A percentile compares a stretch with the other conserved stretches of the same genome.
phyloP scores from a whole-genome alignment of 2,329 filamentous ascomycete genomes.

The Alternaria infectoria region DNA sequence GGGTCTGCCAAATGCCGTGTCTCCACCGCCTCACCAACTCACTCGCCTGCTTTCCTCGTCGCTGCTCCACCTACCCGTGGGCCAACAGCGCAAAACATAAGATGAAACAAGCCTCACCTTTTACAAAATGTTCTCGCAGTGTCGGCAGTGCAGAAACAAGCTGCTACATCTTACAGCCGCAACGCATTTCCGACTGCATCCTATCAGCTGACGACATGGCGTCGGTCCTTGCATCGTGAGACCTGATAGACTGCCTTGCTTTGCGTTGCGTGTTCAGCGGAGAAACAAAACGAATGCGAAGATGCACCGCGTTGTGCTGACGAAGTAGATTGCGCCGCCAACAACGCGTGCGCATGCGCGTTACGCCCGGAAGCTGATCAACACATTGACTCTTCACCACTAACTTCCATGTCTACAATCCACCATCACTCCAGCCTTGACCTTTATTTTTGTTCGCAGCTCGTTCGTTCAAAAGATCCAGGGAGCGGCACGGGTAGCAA shows the following conservation, averaged over 20 bases:
- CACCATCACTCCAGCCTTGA: background rate
- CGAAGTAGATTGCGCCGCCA: slow-evolving; percentile 13
- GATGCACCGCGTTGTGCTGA: background rate
- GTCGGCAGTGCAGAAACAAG: background rate
- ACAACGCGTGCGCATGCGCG: slow-evolving; percentile 8
- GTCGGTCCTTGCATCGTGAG: background rate
- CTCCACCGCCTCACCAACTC: slow-evolving; percentile 2
- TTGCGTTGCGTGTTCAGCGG: background rate
- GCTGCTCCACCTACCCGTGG: background rate
- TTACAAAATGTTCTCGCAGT: background rate
- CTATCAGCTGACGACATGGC: slow-evolving; percentile 12
- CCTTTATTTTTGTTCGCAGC: background rate
- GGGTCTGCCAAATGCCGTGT: background rate
- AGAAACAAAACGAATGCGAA: background rate
- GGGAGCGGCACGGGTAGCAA: slow-evolving; percentile 8
- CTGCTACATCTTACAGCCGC: background rate
- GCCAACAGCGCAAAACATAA: slow-evolving; percentile 16
- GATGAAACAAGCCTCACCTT: slow-evolving; percentile 17
- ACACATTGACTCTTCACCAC: background rate
- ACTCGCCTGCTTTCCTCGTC: background rate
- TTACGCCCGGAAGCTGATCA: slow-evolving; percentile 6
- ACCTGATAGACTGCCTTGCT: background rate
- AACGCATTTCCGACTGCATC: background rate
- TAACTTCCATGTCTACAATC: background rate
- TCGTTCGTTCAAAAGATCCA: background rate